Evolutionary conservation across 768 basidiomycete genomes (phyloP).

Genomic region (Boletus eberwhitei): DNA sequence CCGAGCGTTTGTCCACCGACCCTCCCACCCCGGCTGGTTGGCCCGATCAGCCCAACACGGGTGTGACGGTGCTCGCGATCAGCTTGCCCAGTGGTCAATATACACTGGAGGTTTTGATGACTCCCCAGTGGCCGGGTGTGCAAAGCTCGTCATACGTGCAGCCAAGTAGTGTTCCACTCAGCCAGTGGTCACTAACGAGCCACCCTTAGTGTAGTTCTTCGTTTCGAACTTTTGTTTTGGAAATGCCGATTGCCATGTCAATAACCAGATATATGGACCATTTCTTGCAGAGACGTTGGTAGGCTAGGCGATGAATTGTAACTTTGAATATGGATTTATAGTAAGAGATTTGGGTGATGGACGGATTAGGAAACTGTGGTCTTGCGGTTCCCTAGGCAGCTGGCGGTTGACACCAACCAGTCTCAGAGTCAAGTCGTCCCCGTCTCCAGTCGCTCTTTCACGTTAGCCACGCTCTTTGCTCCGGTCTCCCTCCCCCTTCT

Average conservation of each 20-base stretch:
- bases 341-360: background rate
- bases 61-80: constrained; percentile 78
- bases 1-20: constrained; percentile 58
- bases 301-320: background rate
- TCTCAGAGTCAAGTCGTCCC: background rate
- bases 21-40: constrained; percentile 55
- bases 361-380: constrained; percentile 13
- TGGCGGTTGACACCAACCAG: constrained; percentile 17
- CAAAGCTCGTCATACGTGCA: constrained; percentile 56
- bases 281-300: constrained; percentile 9
- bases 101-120: constrained; percentile 83
- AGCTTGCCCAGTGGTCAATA: constrained; percentile 62
- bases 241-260: background rate
- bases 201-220: constrained; percentile 41
- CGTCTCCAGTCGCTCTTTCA: constrained; percentile 15
- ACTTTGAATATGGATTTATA: background rate
- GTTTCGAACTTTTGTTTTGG: background rate
- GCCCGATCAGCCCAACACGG: constrained; percentile 71
- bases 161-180: constrained; percentile 68
- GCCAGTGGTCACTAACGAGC: constrained; percentile 74
- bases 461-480: constrained; percentile 16
- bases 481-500: too few species aligned
- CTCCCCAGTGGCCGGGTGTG: constrained; percentile 86
- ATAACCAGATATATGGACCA: background rate
- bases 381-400: constrained; percentile 12